Evolutionary conservation across 2,329 filamentous ascomycete species (phyloP).

Genomic region (Colletotrichum australisinense): DNA sequence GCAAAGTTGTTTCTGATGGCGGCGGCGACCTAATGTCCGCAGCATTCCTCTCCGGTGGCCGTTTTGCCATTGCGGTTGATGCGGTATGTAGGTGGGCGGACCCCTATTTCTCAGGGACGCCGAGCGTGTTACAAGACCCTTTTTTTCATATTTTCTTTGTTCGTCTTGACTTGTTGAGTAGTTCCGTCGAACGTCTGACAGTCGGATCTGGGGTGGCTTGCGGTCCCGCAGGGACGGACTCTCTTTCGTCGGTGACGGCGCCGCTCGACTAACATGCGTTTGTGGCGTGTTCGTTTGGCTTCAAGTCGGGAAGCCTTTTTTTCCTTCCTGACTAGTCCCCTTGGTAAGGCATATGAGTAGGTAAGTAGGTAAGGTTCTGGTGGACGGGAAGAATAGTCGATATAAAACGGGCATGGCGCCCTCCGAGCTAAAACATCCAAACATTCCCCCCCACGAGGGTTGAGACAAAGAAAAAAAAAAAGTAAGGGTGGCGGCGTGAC

Average conservation of each 20-base stretch:
- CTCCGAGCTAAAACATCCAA: background rate
- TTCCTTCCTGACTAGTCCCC: background rate
- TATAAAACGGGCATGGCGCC: background rate
- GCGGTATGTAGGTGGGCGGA: background rate
- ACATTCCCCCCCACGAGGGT: background rate
- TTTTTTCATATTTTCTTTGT: background rate
- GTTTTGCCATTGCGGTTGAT: background rate
- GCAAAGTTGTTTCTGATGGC: background rate
- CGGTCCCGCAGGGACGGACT: background rate
- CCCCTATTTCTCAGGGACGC: background rate
- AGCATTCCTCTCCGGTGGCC: background rate
- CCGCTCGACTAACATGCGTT: background rate
- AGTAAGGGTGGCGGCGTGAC: background rate
- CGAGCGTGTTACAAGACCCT: background rate
- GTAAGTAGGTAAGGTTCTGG: background rate
- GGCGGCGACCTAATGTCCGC: background rate
- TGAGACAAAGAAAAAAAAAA: background rate
- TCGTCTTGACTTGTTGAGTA: background rate
- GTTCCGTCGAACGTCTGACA: background rate
- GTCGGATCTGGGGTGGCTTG: background rate
- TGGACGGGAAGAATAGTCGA: background rate
- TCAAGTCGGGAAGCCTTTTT: background rate
- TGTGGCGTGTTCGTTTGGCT: slow-evolving; percentile 8
- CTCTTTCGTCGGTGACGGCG: background rate
- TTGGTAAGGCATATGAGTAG: background rate